These are phyloP conservation scores for Termitomyces sp. DNA, from an alignment of 768 basidiomycete species.

Conservation along the genomic window DNA sequence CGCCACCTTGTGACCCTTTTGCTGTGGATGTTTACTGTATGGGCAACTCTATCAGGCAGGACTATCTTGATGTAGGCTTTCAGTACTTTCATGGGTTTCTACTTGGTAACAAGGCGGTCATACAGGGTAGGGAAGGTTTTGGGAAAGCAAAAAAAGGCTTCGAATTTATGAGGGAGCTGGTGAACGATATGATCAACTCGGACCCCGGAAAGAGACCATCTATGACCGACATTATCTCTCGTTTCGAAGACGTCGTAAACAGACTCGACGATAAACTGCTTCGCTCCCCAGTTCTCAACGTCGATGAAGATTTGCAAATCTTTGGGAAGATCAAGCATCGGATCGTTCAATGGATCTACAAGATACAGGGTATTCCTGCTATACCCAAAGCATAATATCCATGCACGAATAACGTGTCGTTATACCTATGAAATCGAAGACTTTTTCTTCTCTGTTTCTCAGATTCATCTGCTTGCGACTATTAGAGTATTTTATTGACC, in stretches of 20 bases:
- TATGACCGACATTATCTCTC: constrained; percentile 21
- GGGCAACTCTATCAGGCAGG: not conserved
- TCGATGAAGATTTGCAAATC: not conserved
- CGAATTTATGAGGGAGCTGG: not conserved
- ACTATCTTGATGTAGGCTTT: not conserved
- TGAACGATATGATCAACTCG: constrained; percentile 5
- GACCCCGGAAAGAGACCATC: constrained; percentile 26
- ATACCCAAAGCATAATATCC: too few species aligned
- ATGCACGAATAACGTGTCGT: not conserved
- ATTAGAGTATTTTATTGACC: too few species aligned
- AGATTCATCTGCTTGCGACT: too few species aligned
- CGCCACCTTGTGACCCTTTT: not conserved
- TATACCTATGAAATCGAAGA: not conserved
- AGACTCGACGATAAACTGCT: constrained; percentile 13
- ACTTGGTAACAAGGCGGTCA: not conserved
- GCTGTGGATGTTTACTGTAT: not conserved
- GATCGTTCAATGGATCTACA: not conserved
- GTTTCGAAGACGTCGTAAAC: not conserved
- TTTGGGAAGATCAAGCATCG: not conserved
- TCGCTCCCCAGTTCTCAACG: constrained; percentile 20
- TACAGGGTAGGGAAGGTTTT: not conserved
- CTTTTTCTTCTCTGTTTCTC: not conserved
- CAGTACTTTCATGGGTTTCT: not conserved
- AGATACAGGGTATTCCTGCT: too few species aligned
- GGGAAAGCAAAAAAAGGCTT: not conserved